Evolutionary conservation across 2,329 filamentous ascomycete genomes (phyloP).

Genomic region (Albifimbria verrucaria): DNA sequence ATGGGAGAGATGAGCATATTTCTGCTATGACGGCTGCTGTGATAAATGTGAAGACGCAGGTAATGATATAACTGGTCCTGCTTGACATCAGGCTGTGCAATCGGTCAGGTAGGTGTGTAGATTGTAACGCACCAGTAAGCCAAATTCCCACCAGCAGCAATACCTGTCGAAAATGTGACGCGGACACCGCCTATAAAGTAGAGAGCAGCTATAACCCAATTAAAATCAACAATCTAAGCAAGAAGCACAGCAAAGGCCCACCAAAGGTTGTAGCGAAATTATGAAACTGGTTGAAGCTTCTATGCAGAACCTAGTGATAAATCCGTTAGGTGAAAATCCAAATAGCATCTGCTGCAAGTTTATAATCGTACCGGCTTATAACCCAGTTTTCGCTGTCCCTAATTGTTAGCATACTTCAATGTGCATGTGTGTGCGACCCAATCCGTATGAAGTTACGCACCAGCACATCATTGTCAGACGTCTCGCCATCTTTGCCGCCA

Average conservation of each 20-base stretch:
- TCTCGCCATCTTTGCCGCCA: neutral
- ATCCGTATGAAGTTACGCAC: neutral
- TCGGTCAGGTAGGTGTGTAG: conserved; percentile 1
- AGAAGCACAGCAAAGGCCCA: conserved; percentile 23
- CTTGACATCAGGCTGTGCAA: neutral
- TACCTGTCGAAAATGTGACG: conserved; percentile 60
- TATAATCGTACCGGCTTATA: conserved; percentile 19
- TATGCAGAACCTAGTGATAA: conserved; percentile 46
- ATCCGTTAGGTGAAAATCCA: neutral
- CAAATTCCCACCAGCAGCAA: conserved; percentile 57
- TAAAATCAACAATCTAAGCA: neutral
- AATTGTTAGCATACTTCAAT: neutral
- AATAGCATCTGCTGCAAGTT: neutral
- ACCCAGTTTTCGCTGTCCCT: conserved; percentile 16
- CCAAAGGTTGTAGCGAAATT: conserved; percentile 59
- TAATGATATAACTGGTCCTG: conserved; percentile 58
- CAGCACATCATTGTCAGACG: neutral
- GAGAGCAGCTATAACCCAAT: conserved; percentile 43
- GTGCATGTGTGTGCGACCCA: neutral
- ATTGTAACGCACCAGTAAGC: conserved; percentile 52
- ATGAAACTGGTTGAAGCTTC: conserved; percentile 54
- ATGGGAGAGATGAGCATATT: conserved; percentile 56
- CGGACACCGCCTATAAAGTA: conserved; percentile 60
- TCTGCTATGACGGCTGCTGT: conserved; percentile 59
- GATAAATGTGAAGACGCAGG: conserved; percentile 58